These are phyloP conservation scores for Primulina eburnea DNA, from an alignment of 257 asterid genomes.

Conservation along the genomic window DNA sequence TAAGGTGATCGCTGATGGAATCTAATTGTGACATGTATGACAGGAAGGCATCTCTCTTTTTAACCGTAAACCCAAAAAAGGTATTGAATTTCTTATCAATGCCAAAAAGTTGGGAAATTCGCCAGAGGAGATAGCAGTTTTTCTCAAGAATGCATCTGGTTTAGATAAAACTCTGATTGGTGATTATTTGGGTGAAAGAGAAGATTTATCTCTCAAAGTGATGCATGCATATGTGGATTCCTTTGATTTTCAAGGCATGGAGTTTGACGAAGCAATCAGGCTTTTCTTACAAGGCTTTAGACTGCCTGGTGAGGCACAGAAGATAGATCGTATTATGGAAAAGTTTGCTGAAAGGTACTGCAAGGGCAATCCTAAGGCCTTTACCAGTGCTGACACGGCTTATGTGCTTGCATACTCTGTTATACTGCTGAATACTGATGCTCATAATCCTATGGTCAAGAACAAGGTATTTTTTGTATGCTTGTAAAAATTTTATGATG, in stretches of 20 bases:
- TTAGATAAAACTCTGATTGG: conserved; percentile 88
- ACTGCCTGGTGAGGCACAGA: conserved; percentile 99
- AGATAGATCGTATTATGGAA: conserved; percentile 98
- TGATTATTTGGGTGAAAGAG: conserved; percentile 99
- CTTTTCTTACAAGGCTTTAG: conserved; percentile 86
- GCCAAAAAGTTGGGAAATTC: conserved; percentile 92
- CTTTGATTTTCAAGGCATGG: conserved; percentile 86
- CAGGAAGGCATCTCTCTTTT: conserved; percentile 99
- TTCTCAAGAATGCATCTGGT: conserved; percentile 85
- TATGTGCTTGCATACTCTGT: conserved; percentile 98
- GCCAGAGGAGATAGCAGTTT: conserved; percentile 83
- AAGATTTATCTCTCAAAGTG: conserved; percentile 85
- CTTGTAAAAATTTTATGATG: conserved; percentile 17
- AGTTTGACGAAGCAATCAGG: conserved; percentile 97
- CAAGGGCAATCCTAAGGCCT: conserved; percentile 84
- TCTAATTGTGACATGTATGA: conserved; percentile 39
- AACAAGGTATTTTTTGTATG: conserved; percentile 65
- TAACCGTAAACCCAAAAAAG: conserved; percentile 94
- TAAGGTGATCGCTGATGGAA: conserved; percentile 22
- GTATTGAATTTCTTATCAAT: conserved; percentile 86
- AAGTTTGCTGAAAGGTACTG: conserved; percentile 96
- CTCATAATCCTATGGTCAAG: conserved; percentile 97
- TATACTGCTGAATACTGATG: conserved; percentile 93
- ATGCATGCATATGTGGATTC: conserved; percentile 99
- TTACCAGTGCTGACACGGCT: conserved; percentile 97